These are phyloP conservation scores for Sorghum bicolor DNA, from an alignment of 176 grass and related monocot genomes.

Conservation along the genomic window DNA sequence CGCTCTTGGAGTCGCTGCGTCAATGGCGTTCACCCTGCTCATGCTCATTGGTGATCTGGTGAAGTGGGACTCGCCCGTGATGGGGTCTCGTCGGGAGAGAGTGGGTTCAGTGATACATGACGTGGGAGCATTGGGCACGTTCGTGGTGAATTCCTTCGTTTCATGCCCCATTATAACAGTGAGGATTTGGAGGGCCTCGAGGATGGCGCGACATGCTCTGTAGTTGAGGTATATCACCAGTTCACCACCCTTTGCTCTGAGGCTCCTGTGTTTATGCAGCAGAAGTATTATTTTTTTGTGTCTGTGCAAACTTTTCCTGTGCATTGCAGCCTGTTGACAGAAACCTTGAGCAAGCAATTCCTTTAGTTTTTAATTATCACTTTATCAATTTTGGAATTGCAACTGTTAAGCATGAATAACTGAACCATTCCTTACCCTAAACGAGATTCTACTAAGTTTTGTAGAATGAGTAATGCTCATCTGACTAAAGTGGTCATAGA, in stretches of 20 bases:
- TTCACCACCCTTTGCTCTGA: neutral
- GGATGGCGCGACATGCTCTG: neutral
- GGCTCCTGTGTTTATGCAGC: neutral
- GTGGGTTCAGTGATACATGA: neutral
- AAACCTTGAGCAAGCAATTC: no score
- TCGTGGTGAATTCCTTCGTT: neutral
- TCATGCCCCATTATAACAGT: neutral
- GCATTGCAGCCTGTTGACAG: neutral
- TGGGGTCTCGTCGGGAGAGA: neutral
- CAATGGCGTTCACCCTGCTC: neutral
- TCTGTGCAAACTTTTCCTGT: neutral
- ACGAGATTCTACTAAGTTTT: neutral
- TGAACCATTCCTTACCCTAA: neutral
- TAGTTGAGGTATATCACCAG: constrained; percentile 26
- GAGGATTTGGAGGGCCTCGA: neutral
- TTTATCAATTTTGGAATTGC: no score
- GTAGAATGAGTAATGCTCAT: neutral
- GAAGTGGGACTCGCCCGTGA: neutral
- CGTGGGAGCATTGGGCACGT: neutral
- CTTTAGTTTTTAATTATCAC: no score
- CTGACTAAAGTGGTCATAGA: no score
- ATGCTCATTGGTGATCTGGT: neutral
- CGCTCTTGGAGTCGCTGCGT: neutral
- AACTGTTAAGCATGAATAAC: neutral
- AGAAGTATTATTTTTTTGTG: neutral